Base-by-base conservation (phyloP, 352 stramenopile species). In the Globisporangium emineosum region DNA sequence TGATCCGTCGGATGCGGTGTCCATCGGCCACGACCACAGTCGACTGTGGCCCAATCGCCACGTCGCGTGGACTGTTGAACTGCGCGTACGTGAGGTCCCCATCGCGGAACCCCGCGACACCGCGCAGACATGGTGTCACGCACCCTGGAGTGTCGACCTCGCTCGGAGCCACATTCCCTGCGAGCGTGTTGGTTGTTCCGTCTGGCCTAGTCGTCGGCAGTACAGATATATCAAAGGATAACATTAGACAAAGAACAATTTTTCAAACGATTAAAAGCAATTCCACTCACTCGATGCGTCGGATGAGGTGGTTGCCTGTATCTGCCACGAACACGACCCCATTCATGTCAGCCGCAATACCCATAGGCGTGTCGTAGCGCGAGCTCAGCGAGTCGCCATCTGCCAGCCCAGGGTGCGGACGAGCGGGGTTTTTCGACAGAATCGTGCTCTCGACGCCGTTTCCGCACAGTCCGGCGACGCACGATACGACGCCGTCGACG, bases 261-360 rank as follows among this genome's bases (percentile, higher is more conserved):
- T 15, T 42, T 15, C 12, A 12, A 19, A 17, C 7, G 19, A 12
- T 0, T n/a, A 12, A 8, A 65, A 25, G 12, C 21, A 37, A 7
- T 32, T 17, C 15, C 53, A 78, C 79, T 58, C 79, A 93, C 59
- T 82, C 78, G 40, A 98, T 83, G 21, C 78, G 73, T 10, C 97
- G 80, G 32, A 99, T 85, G 3, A 98, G 69, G 66, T 98, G 90
- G 66, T 99, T 99, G 37, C 97, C 94, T 8, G 93, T 98, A 66
- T 99, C 97, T 0, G 96, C 96, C 3, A 99, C 94, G 53, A 97
- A 98, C 9, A 98, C 78, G 53, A 89, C 55, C 29, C 94, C 94
- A 35, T 86, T 71, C 21, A 72, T 56, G 67, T 89, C 85, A 1
- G 95, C 81, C 7, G 81, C 80, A 2, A 99, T 80, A 23, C 96